A percentile compares a stretch with the other conserved stretches of the same genome.
Evolutionary conservation across 2,329 filamentous ascomycete species (phyloP).

Genomic region (Ceratocystiopsis brevicomis): DNA sequence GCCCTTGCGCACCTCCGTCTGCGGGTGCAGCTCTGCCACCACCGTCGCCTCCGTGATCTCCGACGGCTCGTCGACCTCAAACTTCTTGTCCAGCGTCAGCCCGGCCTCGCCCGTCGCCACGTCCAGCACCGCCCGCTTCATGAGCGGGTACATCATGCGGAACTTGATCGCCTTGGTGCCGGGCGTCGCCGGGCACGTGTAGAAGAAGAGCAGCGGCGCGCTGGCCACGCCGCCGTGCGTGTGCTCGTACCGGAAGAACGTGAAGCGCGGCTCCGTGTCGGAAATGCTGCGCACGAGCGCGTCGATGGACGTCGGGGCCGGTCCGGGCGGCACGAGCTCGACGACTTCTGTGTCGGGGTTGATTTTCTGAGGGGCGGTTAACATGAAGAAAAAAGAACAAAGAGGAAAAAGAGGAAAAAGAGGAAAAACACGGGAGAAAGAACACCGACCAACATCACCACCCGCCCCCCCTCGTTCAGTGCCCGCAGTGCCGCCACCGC

Average conservation of each 20-base stretch:
- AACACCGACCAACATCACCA: conserved; percentile 52
- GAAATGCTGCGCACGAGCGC: conserved; percentile 44
- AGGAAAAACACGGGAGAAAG: no score
- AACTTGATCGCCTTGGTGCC: conserved; percentile 56
- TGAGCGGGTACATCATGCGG: conserved; percentile 66
- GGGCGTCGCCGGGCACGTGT: conserved; percentile 53
- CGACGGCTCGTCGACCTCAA: conserved; percentile 45
- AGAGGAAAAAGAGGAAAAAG: no score
- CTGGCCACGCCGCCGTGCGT: conserved; percentile 31
- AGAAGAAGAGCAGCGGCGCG: conserved; percentile 57
- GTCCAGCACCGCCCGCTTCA: conserved; percentile 47
- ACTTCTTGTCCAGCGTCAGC: conserved; percentile 48
- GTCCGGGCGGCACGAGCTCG: conserved; percentile 34
- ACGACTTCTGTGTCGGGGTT: conserved; percentile 51
- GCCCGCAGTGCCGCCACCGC: conserved; percentile 45
- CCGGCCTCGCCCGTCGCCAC: conserved; percentile 47
- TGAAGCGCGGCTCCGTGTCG: conserved; percentile 51
- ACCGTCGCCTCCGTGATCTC: conserved; percentile 53
- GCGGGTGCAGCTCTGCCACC: conserved; percentile 47
- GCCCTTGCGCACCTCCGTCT: conserved; percentile 42
- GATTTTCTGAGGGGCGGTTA: conserved; percentile 39
- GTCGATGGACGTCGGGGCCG: conserved; percentile 33
- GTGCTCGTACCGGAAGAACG: conserved; percentile 53
- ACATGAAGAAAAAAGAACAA: no score
- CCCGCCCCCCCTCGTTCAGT: conserved; percentile 31